phyloP scores from a whole-genome alignment of 208 protist species.

The Eutreptiella sp. region DNA sequence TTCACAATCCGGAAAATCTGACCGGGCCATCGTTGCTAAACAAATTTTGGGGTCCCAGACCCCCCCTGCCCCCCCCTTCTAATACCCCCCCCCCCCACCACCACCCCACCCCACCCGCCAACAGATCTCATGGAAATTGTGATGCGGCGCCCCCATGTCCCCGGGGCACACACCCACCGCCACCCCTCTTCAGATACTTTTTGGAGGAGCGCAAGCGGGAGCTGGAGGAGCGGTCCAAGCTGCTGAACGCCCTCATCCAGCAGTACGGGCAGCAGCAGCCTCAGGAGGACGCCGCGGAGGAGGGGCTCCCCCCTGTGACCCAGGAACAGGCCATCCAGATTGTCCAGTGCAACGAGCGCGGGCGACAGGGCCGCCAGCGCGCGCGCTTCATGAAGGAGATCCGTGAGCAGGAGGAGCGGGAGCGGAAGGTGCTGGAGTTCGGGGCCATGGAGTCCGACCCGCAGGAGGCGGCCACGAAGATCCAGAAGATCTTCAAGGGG shows the following conservation, averaged over 20 bases:
- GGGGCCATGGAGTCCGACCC: constrained; percentile 33
- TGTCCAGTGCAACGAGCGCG: constrained; percentile 85
- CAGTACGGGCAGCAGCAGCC: constrained; percentile 24
- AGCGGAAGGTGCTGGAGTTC: constrained; percentile 20
- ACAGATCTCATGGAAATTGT: no score
- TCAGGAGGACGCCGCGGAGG: not conserved
- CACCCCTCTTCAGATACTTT: constrained; percentile 52
- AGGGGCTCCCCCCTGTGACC: constrained; percentile 43
- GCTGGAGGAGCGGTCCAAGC: constrained; percentile 55
- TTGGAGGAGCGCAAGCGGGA: constrained; percentile 67
- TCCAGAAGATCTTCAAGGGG: constrained; percentile 75
- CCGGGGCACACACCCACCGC: no score
- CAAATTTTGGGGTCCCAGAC: no score
- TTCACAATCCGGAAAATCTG: no score
- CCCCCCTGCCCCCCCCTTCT: no score
- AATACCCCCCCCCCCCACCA: no score
- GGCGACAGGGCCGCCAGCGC: constrained; percentile 82
- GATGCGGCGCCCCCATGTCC: no score
- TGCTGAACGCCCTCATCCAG: constrained; percentile 43
- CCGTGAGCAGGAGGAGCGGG: constrained; percentile 70
- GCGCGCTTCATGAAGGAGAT: constrained; percentile 79
- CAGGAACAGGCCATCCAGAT: constrained; percentile 72
- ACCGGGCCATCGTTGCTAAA: no score
- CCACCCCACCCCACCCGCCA: no score
- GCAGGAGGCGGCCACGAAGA: constrained; percentile 67